Evolutionary conservation across 163 green algal species (phyloP).

Genomic region (Scenedesmus sp.): DNA sequence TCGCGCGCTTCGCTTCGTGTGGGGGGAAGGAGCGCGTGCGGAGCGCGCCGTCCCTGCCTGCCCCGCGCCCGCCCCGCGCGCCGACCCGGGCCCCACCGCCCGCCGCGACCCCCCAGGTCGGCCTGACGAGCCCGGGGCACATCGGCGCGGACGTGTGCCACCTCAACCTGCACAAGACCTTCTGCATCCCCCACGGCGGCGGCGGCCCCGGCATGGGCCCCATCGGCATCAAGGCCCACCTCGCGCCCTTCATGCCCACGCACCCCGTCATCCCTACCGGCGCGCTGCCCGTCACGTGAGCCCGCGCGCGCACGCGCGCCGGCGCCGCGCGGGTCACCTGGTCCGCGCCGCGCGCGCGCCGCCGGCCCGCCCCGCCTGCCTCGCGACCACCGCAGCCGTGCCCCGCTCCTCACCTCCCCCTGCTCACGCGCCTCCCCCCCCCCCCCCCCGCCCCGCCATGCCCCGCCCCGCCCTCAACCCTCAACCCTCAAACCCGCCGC

Average conservation of each 20-base stretch:
- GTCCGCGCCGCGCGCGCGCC: too few species aligned
- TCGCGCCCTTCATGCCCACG: conserved; percentile 96
- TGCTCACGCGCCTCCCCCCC: background rate
- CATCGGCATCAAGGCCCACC: conserved; percentile 97
- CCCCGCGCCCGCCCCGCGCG: too few species aligned
- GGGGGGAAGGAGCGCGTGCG: too few species aligned
- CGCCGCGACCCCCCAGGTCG: conserved; percentile 85
- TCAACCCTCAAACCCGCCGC: too few species aligned
- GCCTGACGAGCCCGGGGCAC: conserved; percentile 95
- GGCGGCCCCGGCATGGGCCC: conserved; percentile 98
- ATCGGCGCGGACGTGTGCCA: conserved; percentile 99
- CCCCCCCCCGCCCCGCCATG: background rate
- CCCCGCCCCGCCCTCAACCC: too few species aligned
- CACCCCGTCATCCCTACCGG: conserved; percentile 92
- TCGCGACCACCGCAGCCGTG: too few species aligned
- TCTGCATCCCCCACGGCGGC: conserved; percentile 99
- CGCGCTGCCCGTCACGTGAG: conserved; percentile 47
- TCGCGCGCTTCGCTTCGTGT: too few species aligned
- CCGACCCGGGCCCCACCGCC: too few species aligned
- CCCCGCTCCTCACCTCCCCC: background rate
- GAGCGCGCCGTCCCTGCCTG: too few species aligned
- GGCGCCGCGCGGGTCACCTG: too few species aligned
- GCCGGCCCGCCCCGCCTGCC: too few species aligned
- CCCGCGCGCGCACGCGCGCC: too few species aligned
- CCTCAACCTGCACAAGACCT: conserved; percentile 99